Evolutionary conservation across 2,329 filamentous ascomycete genomes (phyloP).

Genomic region (Cladosporium velox): DNA sequence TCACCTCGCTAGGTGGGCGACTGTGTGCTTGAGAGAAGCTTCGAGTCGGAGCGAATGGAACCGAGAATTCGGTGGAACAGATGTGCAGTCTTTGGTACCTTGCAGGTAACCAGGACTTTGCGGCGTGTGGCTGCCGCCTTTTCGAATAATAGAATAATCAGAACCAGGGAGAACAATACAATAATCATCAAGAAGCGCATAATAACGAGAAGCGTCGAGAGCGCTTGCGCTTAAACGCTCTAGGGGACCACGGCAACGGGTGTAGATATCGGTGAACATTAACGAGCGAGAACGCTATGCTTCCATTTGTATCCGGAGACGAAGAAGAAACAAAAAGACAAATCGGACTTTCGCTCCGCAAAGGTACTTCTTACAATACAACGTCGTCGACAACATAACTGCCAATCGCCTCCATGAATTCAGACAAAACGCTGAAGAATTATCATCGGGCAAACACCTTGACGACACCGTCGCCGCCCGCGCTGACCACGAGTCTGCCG

Average conservation of each 20-base stretch:
- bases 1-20: too few species aligned
- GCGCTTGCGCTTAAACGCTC: background rate
- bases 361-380: conserved; percentile 12
- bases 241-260: background rate
- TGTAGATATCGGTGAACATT: background rate
- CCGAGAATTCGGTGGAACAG: too few species aligned
- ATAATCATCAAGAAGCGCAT: too few species aligned
- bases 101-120: too few species aligned
- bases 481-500: conserved; percentile 90
- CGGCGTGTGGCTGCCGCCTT: too few species aligned
- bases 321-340: background rate
- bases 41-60: too few species aligned
- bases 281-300: conserved; percentile 7
- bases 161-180: too few species aligned
- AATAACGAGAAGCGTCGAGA: too few species aligned
- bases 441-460: conserved; percentile 71
- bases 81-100: too few species aligned
- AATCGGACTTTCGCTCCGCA: background rate
- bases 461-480: conserved; percentile 90
- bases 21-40: too few species aligned
- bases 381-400: background rate
- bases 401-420: background rate
- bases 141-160: too few species aligned
- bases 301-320: background rate
- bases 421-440: background rate